Percentiles rank a stretch among this genome's conserved stretches.
phyloP scores from a whole-genome alignment of 2,329 filamentous ascomycete genomes.

The Aspergillus hortae region DNA sequence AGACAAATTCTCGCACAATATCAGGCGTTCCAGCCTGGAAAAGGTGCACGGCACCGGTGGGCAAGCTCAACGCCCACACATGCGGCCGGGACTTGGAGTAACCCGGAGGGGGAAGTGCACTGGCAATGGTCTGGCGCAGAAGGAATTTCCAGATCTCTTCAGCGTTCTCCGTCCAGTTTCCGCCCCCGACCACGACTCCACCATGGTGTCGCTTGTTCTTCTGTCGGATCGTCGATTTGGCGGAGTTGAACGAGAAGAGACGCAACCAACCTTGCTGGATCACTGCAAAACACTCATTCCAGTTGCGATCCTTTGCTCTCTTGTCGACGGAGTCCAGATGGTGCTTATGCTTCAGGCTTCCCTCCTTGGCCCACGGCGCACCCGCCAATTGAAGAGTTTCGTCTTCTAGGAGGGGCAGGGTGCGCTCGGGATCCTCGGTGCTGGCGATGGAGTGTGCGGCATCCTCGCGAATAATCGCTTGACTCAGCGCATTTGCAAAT shows the following conservation, averaged over 20 bases:
- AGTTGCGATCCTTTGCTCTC: slow-evolving; percentile 88
- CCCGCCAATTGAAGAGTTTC: slow-evolving; percentile 87
- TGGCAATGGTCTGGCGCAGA: slow-evolving; percentile 87
- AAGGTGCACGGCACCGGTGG: slow-evolving; percentile 91
- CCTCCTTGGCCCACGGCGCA: slow-evolving; percentile 98
- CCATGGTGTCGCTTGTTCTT: slow-evolving; percentile 50
- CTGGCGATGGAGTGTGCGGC: slow-evolving; percentile 50
- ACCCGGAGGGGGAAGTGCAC: slow-evolving; percentile 80
- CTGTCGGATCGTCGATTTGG: slow-evolving; percentile 68
- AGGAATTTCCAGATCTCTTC: slow-evolving; percentile 84
- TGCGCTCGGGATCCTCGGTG: slow-evolving; percentile 59
- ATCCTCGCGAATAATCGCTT: slow-evolving; percentile 88
- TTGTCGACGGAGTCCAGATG: slow-evolving; percentile 88
- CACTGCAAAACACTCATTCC: slow-evolving; percentile 93
- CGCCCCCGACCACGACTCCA: slow-evolving; percentile 77
- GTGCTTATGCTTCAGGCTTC: slow-evolving; percentile 92
- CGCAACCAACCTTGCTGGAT: slow-evolving; percentile 93
- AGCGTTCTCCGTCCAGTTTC: slow-evolving; percentile 97
- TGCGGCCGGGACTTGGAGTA: slow-evolving; percentile 88
- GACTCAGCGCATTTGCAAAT: slow-evolving; percentile 92
- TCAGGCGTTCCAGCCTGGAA: slow-evolving; percentile 96
- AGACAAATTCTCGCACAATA: slow-evolving; percentile 91
- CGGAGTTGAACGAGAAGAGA: slow-evolving; percentile 82
- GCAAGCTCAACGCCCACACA: slow-evolving; percentile 90
- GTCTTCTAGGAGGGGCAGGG: slow-evolving; percentile 74